Evolutionary conservation across 208 protist genomes (phyloP).

Genomic region (Jaenimonas drosophilae): DNA sequence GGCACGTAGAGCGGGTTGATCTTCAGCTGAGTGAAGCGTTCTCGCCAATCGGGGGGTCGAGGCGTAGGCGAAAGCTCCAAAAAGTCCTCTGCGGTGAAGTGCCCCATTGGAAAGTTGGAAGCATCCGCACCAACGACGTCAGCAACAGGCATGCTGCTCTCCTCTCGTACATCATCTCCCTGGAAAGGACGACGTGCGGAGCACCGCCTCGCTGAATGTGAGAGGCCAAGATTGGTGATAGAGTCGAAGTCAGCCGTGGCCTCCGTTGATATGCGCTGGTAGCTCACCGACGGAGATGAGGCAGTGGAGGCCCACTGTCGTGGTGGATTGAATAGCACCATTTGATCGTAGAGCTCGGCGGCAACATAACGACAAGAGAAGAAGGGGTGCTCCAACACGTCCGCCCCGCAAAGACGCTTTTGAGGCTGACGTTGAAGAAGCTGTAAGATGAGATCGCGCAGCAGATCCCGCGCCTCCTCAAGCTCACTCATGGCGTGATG

Average conservation of each 20-base stretch:
- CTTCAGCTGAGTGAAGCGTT: conserved; percentile 37
- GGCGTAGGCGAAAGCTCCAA: conserved; percentile 7
- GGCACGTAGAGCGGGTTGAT: conserved; percentile 58
- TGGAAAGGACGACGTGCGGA: background rate
- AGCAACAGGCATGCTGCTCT: too few species aligned
- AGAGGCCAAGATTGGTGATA: background rate
- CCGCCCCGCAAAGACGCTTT: conserved; percentile 39
- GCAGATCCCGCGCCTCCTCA: conserved; percentile 40
- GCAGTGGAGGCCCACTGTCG: background rate
- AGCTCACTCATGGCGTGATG: conserved; percentile 26
- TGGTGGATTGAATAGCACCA: background rate
- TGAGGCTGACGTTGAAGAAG: conserved; percentile 51
- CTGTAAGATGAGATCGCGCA: conserved; percentile 46
- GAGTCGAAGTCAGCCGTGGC: background rate
- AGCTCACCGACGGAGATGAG: too few species aligned
- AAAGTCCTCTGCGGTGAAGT: background rate
- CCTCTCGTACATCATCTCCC: too few species aligned
- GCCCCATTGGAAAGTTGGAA: too few species aligned
- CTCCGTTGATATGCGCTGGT: too few species aligned
- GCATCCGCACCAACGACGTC: too few species aligned
- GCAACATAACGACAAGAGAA: conserved; percentile 69
- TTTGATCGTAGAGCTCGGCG: conserved; percentile 69
- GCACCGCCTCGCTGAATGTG: background rate
- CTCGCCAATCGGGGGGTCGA: conserved; percentile 54
- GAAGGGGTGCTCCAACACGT: conserved; percentile 81